phyloP scores from a whole-genome alignment of 2,329 filamentous ascomycete species.

The Domatiomyces catenatus region DNA sequence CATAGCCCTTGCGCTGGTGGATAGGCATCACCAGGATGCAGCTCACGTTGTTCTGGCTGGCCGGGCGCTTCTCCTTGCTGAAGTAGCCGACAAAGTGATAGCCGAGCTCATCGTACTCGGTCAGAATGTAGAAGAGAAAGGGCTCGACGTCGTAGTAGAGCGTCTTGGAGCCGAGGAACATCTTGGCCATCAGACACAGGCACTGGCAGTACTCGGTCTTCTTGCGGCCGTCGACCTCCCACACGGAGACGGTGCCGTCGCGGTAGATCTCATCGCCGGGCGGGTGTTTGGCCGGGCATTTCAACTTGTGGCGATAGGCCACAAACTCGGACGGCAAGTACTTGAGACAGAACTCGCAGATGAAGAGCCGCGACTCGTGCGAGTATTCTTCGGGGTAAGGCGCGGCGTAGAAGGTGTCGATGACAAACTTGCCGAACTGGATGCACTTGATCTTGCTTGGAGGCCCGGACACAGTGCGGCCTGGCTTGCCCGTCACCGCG shows the following conservation, averaged over 20 bases:
- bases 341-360: conserved; percentile 97
- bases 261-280: conserved; percentile 97
- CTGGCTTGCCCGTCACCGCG: conserved; percentile 46
- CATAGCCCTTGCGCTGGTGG: conserved; percentile 92
- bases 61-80: conserved; percentile 91
- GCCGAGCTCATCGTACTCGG: conserved; percentile 70
- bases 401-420: conserved; percentile 97
- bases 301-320: conserved; percentile 92
- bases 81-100: conserved; percentile 99
- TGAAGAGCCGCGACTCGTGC: conserved; percentile 89
- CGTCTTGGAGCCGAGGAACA: conserved; percentile 95
- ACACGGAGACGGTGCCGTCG: conserved; percentile 85
- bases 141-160: conserved; percentile 99
- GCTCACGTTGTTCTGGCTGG: conserved; percentile 91
- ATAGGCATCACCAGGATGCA: conserved; percentile 94
- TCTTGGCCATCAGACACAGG: conserved; percentile 81
- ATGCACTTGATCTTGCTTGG: conserved; percentile 97
- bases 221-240: conserved; percentile 87
- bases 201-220: conserved; percentile 96
- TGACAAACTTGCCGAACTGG: conserved; percentile 93
- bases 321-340: conserved; percentile 99
- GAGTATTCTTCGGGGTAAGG: conserved; percentile 98
- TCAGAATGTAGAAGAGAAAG: conserved; percentile 98
- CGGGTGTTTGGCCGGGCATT: conserved; percentile 90
- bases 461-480: conserved; percentile 64